Evolutionary conservation across 441 rosid species (phyloP).

Genomic region (Eruca vesicaria): DNA sequence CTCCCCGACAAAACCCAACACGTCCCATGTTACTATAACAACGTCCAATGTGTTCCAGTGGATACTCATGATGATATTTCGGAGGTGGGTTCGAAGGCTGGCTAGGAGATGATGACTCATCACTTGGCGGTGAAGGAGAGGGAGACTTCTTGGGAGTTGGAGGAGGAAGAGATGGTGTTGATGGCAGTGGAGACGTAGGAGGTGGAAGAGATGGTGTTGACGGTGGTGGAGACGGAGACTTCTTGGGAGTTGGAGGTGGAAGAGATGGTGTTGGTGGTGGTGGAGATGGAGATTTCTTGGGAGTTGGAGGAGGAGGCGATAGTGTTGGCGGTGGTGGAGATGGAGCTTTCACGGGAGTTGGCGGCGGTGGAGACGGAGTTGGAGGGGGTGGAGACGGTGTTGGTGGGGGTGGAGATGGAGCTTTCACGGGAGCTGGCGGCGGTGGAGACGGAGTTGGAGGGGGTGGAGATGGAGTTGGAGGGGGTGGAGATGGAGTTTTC

Average conservation of each 20-base stretch:
- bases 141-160: neutral
- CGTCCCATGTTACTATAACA: conserved; percentile 19
- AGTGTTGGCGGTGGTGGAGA: neutral
- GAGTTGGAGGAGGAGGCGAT: neutral
- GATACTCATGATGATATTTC: conserved; percentile 6
- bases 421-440: neutral
- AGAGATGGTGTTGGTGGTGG: neutral
- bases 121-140: conserved; percentile 2
- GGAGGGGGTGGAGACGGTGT: conserved; percentile 1
- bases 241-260: neutral
- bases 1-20: neutral
- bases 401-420: neutral
- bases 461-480: too few species aligned
- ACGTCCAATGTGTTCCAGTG: neutral
- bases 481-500: neutral
- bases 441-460: neutral
- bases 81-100: conserved; percentile 11
- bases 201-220: neutral
- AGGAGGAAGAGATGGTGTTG: neutral
- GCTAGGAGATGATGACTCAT: neutral
- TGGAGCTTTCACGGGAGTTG: neutral
- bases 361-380: too few species aligned
- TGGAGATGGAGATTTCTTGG: neutral
- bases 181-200: neutral
- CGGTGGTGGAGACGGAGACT: neutral